Evolutionary conservation across 2,329 filamentous ascomycete genomes (phyloP), one percentile per base, ranked within the genome.

Genomic region (Fusarium sp.): DNA sequence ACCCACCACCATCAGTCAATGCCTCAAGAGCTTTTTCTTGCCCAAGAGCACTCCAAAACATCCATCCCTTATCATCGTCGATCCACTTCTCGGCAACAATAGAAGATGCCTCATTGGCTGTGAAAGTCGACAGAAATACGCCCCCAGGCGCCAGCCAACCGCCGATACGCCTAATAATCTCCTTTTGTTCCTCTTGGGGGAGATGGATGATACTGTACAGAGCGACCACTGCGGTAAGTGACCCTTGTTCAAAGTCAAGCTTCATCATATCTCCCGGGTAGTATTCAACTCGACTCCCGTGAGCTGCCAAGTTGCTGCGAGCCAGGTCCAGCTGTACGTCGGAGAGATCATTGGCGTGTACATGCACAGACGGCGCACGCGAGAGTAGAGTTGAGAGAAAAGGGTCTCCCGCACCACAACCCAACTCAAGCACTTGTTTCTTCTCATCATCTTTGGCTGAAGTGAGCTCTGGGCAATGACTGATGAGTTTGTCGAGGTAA

Each of bases 141-240:
- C 67, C 68, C 0, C 68, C 53, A 2, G 53, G 68, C 1, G 10
- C 46, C 5, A 71, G 18, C 68, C 69, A 71, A 3, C 7, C 11
- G 0, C 46, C 40, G 1, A 63, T 58, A 2, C 31, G 53, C 0
- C 13, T n/a, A 6, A 72, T 45, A 24, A 71, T 50, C 5, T 53
- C 26, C 2, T 24, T 31, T 18, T 71, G 64, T 10, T 71, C 68
- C 1, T 54, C 54, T 4, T 44, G 43, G 3, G 44, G 38, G 3
- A 72, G 40, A 6, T 71, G 65, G 4, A 69, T 63, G 2, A 69
- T 46, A 20, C 54, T 63, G 24, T 67, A 69, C 2, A 71, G 14
- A 0, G 53, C 68, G 2, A 72, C 42, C 15, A 64, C 45, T 5
- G 61, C 58, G 3, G 34, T 43, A 3, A 68, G 45, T 3, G 60